Evolutionary conservation across 2,329 filamentous ascomycete genomes (phyloP), one percentile per base, ranked within the genome.

Genomic region (Nemania abortiva): DNA sequence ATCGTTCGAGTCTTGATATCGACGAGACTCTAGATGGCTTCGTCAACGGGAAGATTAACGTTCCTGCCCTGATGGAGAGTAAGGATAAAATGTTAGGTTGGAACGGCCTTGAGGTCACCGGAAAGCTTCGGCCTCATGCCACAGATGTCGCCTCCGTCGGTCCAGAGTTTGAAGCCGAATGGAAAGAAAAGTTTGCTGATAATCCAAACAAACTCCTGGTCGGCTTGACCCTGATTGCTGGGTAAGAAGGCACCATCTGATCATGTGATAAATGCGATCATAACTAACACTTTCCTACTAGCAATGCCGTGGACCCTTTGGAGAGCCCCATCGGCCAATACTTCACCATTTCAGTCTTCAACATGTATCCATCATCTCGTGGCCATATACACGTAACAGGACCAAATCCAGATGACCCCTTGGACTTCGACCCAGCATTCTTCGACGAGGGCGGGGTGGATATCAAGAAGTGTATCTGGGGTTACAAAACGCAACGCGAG

Each of bases 121-220:
- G 61, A 0, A 72, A 68, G 56, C 34, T 68, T 11, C 66, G 60
- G 22, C 66, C 61, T 6, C 24, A 52, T 22, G 55, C 45, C 11
- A n/a, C 59, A 5, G 65, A 68, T 27, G 34, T 68, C 2, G 54
- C 53, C 20, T 27, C 60, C 13, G 47, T 68, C 5, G 60, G 60
- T 1, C 55, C 53, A 3, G 31, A 64, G 1, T 68, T 68, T n/a
- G 20, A 57, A 29, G 29, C 34, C 10, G 39, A 45, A 2, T 64
- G 65, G 65, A 50, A 61, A 34, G 9, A 52, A 2, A 45, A 31
- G 20, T 68, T 64, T 31, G 39, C 20, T 10, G 27, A 53, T 50
- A 42, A 37, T 11, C 56, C 57, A 27, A 54, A 69, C 18, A 69
- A 71, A 39, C 72, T 72, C 6, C 86, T 94, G 63, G 20, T 53